These are phyloP conservation scores for Boletus rubroflammeus DNA, from an alignment of 768 basidiomycete genomes.

Conservation along the genomic window DNA sequence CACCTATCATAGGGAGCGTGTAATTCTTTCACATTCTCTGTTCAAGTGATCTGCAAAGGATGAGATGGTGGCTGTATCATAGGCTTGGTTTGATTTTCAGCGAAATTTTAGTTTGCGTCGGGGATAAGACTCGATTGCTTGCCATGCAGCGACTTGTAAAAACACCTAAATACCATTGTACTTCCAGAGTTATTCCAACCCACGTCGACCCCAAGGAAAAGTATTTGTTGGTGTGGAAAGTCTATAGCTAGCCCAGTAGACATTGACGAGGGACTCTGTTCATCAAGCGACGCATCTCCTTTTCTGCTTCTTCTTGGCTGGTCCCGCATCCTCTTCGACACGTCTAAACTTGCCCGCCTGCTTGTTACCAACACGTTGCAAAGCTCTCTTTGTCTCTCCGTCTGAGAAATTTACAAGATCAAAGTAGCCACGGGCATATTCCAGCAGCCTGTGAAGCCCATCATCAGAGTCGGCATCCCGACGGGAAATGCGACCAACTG, in stretches of 20 bases:
- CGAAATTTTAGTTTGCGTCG: too few species aligned
- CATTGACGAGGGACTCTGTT: background rate
- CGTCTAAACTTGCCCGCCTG: slow-evolving; percentile 38
- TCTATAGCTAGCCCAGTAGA: background rate
- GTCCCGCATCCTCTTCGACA: slow-evolving; percentile 5
- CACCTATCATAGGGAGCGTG: too few species aligned
- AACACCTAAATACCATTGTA: too few species aligned
- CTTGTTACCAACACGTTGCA: slow-evolving; percentile 56
- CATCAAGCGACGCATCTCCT: background rate
- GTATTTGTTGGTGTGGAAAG: background rate
- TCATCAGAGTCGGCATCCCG: background rate
- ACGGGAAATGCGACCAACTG: background rate
- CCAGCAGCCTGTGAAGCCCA: slow-evolving; percentile 49
- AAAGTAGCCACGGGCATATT: slow-evolving; percentile 64
- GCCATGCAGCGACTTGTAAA: too few species aligned
- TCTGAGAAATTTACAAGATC: slow-evolving; percentile 62
- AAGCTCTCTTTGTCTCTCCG: slow-evolving; percentile 65
- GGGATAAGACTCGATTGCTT: too few species aligned
- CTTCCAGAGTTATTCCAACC: background rate
- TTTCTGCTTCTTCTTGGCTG: slow-evolving; percentile 18
- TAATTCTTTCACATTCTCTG: too few species aligned
- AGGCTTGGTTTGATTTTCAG: too few species aligned
- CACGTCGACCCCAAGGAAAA: background rate
- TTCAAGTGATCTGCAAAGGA: too few species aligned
- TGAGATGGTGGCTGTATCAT: too few species aligned